Conservation (phyloP, 257 asterid genomes). For the Capsicum rhomboideum region DNA sequence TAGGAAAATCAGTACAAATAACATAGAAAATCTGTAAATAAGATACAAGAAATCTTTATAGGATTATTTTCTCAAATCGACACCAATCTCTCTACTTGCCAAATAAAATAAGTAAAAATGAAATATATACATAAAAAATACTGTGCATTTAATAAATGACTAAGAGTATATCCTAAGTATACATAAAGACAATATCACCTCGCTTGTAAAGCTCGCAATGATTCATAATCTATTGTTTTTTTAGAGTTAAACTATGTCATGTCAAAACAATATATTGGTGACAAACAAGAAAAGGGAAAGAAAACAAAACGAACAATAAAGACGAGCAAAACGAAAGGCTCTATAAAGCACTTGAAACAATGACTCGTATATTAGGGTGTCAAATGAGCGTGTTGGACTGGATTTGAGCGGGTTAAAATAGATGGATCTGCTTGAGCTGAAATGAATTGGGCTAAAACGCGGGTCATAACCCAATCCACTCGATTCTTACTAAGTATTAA, state of each 20-base stretch:
- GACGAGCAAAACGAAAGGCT: not conserved
- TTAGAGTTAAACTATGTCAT: not conserved
- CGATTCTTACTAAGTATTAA: not conserved
- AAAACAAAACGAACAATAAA: not conserved
- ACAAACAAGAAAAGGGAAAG: not conserved
- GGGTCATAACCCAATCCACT: not conserved
- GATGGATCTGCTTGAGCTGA: too few relatives aligned
- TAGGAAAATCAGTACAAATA: too few relatives aligned
- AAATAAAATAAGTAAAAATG: not conserved
- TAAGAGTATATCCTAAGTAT: not conserved
- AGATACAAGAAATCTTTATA: too few relatives aligned
- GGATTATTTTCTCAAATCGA: not conserved
- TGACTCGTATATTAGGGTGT: not conserved
- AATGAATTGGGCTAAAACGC: not conserved
- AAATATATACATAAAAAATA: accelerated
- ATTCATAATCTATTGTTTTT: not conserved
- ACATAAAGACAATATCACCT: not conserved
- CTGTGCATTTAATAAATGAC: not conserved
- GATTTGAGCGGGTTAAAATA: not conserved
- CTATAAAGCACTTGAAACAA: not conserved
- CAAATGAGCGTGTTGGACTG: not conserved
- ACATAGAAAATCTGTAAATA: too few relatives aligned
- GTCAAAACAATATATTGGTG: not conserved
- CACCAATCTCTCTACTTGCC: too few relatives aligned
- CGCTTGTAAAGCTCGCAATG: not conserved